phyloP scores from a whole-genome alignment of 2,329 filamentous ascomycete species.

The Fusarium metavorans region DNA sequence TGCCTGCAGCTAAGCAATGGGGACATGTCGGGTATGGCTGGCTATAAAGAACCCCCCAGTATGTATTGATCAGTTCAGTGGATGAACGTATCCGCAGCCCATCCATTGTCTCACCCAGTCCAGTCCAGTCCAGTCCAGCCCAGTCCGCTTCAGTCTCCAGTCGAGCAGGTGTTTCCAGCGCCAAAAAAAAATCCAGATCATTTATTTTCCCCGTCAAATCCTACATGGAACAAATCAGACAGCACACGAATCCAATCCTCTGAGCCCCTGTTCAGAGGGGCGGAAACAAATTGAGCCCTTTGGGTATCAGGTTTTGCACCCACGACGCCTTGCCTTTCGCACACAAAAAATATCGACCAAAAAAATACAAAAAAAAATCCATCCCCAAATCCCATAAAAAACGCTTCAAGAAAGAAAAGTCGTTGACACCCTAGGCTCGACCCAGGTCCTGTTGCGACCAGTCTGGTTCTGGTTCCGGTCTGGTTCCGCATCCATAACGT shows the following conservation, averaged over 20 bases:
- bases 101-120: not conserved
- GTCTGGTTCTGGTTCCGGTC: conserved; percentile 27
- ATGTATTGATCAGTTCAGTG: not conserved
- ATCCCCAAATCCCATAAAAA: not conserved
- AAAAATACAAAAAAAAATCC: not conserved
- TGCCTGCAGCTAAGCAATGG: not conserved
- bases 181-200: not conserved
- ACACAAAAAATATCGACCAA: not conserved
- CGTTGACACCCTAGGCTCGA: conserved; percentile 20
- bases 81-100: not conserved
- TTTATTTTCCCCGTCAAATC: not conserved
- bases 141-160: not conserved
- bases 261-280: not conserved
- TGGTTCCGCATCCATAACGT: not conserved
- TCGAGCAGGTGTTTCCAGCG: not conserved
- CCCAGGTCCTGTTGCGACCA: conserved; percentile 37
- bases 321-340: not conserved
- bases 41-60: not conserved
- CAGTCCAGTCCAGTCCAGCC: not conserved
- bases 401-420: conserved; percentile 1
- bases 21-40: not conserved
- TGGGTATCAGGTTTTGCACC: not conserved
- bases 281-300: not conserved
- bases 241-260: not conserved
- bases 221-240: not conserved